Base-by-base conservation (phyloP, 2,329 filamentous ascomycete species). In the Verticillium tricorpus region DNA sequence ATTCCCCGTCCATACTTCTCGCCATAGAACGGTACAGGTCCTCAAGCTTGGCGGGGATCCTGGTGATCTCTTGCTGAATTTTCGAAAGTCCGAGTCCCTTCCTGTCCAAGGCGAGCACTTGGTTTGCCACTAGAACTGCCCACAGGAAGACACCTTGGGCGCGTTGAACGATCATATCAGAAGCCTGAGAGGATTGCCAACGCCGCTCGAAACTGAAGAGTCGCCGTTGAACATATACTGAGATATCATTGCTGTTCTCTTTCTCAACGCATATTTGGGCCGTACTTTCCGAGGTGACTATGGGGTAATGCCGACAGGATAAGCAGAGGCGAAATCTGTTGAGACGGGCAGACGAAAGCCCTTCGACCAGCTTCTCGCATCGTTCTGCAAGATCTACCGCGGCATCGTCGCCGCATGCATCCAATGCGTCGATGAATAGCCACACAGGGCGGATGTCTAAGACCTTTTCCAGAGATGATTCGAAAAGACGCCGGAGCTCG, bases 101-200 rank as follows among this genome's bases (percentile, higher is more conserved):
- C 28, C 0, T 25, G 28, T 1, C 68, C 50, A 9, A 72, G 64
- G 0, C 1, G 69, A 22, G 12, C 5, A 67, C 66, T 14, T 40
- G 54, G 0, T 67, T 45, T 6, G 70, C 63, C 0, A 74, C 72
- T 14, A 78, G 67, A n/a, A 35, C 58, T 0, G 72, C 73, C 76
- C 76, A 78, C 25, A 76, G 63, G 57, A 78, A 78, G 6, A 77
- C 62, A 2, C 76, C 74, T 0, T 58, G 25, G 1, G 75, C 70
- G 14, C 67, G 68, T 2, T 60, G 2, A 2, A 62, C 67, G 22
- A 78, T 72, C 0, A 65, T 19, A 1, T 63, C 12, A 3, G 28
- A 7, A 60, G 34, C 54, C 70, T 62, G 0, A n/a, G 19, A 50
- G 4, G n/a, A 28, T 6, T 50, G 64, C 31, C 28, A 57, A 31